Base-by-base conservation (phyloP, 2,329 filamentous ascomycete species). In the Xylariomycetidae sp. region DNA sequence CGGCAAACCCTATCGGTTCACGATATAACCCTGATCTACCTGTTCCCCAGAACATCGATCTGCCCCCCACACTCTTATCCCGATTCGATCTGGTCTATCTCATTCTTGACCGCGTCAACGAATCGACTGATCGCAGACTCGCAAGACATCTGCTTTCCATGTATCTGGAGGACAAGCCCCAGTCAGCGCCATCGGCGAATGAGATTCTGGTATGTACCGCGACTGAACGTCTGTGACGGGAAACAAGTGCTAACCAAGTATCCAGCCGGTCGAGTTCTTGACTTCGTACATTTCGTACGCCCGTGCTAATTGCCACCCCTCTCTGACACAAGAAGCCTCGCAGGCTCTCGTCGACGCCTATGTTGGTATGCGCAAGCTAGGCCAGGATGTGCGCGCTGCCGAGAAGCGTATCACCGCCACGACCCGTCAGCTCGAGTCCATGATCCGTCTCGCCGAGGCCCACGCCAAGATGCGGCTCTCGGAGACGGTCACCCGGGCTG, bases 381-480 rank as follows among this genome's bases (percentile, higher is more conserved):
- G 92, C 29, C 83, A 88, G 48, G 85, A 89, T 50, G 82, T 90
- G 22, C 87, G 90, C 30, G 76, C 88, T 3, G 78, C 86, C 3
- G 94, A 98, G 62, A 90, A 94, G 61, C 87, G 92, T 47, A 98
- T 98, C 65, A 98, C 92, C 0, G 92, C 92, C 25, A 98, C 92
- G 3, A 98, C 94, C 1, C 80, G 92, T 56, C 92, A 98, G 63
- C 74, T 98, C 5, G 94, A 98, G 65, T 92, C 85, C 28, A 98
- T 98, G 94, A 97, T 98, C 56, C 90, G 92, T 41, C 82, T 98
- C 3, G 69, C 89, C 2, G 92, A 98, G 67, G 92, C 89, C 1
- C 94, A 98, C 62, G 94, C 92, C 31, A 96, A 96, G 63, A 98
- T 98, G 94, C 85, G 92, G 4, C 76, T 98, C 5, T 78, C 84